Percentiles rank a stretch among this genome's conserved stretches.
Evolutionary conservation across 176 grass and related monocot genomes (phyloP).

Genomic region (Alopecurus myosuroides): DNA sequence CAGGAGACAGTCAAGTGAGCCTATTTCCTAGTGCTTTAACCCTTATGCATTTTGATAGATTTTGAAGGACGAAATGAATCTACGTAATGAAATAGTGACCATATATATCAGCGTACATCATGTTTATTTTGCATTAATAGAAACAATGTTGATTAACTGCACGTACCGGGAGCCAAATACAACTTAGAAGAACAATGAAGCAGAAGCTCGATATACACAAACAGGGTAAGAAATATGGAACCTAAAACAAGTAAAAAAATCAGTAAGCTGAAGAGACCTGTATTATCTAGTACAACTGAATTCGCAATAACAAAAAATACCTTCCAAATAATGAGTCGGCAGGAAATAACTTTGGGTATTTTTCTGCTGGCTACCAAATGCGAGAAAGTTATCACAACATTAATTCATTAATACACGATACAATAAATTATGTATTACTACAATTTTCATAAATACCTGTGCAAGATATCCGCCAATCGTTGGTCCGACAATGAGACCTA

Average conservation of each 20-base stretch:
- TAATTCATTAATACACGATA: neutral
- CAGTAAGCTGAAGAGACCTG: neutral
- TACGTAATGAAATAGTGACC: neutral
- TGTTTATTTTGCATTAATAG: neutral
- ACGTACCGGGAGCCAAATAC: slow-evolving; percentile 75
- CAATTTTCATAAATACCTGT: slow-evolving; percentile 23
- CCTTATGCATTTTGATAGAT: neutral
- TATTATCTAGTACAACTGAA: neutral
- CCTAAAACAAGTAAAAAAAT: slow-evolving; percentile 27
- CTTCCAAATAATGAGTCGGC: slow-evolving; percentile 57
- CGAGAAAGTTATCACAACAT: neutral
- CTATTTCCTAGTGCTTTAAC: neutral
- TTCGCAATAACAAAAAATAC: slow-evolving; percentile 6
- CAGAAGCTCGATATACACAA: slow-evolving; percentile 47
- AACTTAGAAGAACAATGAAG: slow-evolving; percentile 49
- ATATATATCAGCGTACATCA: neutral
- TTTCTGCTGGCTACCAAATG: slow-evolving; percentile 49
- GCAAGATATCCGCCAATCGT: slow-evolving; percentile 58
- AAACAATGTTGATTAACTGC: neutral
- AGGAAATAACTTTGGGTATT: slow-evolving; percentile 59
- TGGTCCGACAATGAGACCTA: slow-evolving; percentile 73
- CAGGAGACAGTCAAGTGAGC: neutral
- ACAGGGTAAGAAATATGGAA: slow-evolving; percentile 82
- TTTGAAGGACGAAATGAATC: neutral
- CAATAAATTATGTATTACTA: neutral